Conservation (phyloP, 305 asterid genomes). For the Fraxinus albicans region DNA sequence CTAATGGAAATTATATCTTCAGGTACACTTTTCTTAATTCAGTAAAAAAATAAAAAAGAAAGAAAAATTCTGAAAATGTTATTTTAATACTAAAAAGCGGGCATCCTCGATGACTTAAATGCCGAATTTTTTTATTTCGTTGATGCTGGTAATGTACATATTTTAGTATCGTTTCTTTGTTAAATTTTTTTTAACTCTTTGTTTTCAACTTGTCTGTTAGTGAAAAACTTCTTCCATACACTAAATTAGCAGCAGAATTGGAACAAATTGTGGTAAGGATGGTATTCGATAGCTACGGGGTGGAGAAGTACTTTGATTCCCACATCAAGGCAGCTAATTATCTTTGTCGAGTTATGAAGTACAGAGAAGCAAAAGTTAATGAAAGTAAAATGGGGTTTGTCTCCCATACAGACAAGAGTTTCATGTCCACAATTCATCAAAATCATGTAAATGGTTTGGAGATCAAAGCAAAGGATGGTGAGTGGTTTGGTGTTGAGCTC, state of each 20-base stretch:
- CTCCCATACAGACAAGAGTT: slow-evolving; percentile 74
- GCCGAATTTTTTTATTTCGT: too few species aligned
- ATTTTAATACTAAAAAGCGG: background rate
- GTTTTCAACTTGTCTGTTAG: slow-evolving; percentile 19
- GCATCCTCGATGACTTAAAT: too few species aligned
- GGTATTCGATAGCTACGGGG: slow-evolving; percentile 65
- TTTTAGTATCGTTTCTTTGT: background rate
- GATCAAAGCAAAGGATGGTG: slow-evolving; percentile 61
- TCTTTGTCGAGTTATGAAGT: slow-evolving; percentile 63
- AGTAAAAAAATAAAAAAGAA: background rate
- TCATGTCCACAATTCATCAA: slow-evolving; percentile 73
- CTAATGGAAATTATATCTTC: slow-evolving; percentile 48
- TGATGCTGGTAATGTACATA: background rate
- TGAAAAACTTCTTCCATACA: slow-evolving; percentile 37
- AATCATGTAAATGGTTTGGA: slow-evolving; percentile 64
- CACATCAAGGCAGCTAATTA: slow-evolving; percentile 40
- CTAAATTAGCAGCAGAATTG: slow-evolving; percentile 54
- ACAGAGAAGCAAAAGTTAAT: slow-evolving; percentile 35
- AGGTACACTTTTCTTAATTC: slow-evolving; percentile 25
- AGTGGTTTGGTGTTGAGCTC: slow-evolving; percentile 57
- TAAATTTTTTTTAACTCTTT: background rate
- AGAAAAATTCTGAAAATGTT: background rate
- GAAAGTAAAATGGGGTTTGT: slow-evolving; percentile 61
- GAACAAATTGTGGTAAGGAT: slow-evolving; percentile 51
- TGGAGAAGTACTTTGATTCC: slow-evolving; percentile 46